Evolutionary conservation across 306 rosid species (phyloP), one percentile per base, ranked within the genome.

Genomic region (Cucumis melo): DNA sequence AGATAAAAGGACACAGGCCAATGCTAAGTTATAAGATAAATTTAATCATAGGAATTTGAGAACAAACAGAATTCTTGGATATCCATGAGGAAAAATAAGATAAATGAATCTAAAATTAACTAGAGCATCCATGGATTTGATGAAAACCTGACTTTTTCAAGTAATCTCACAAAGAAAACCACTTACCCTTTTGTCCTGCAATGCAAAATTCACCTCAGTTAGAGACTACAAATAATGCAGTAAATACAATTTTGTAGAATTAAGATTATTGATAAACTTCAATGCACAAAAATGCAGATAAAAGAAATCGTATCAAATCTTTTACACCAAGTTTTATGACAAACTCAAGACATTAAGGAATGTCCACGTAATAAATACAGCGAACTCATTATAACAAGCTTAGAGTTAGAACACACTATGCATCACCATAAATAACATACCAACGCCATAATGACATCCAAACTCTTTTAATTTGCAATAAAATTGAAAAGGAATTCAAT

Each of bases 101-200:
- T 71, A 46, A 71, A 71, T 66, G 34, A 66, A 66, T 54, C 17
- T 36, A 65, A 19, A 74, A 59, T 10, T 38, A 51, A 19, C 56
- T 6, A 81, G 29, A 71, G n/a, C 38, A 15, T 12, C 16, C 10
- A 14, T 44, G 21, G 29, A 32, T 32, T 32, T 0, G 5, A 70
- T 70, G 41, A 71, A 70, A 71, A 71, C 75, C 75, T 46, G 59
- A 8, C 75, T 24, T 71, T 70, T 24, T 48, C 55, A 24, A 71
- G 59, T 24, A 9, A 50, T 70, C 58, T 15, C 75, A 48, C 59
- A 48, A 48, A 1, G 54, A 23, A 71, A 70, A 21, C 46, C 39
- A 24, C 75, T 71, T 71, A 71, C 75, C 75, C 75, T 71, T 24
- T 71, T 71, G 23, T 71, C 75, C 75, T 71, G 75, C 75, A 71